Conservation (phyloP, 2,329 filamentous ascomycete species). For the Talaromyces sp. region DNA sequence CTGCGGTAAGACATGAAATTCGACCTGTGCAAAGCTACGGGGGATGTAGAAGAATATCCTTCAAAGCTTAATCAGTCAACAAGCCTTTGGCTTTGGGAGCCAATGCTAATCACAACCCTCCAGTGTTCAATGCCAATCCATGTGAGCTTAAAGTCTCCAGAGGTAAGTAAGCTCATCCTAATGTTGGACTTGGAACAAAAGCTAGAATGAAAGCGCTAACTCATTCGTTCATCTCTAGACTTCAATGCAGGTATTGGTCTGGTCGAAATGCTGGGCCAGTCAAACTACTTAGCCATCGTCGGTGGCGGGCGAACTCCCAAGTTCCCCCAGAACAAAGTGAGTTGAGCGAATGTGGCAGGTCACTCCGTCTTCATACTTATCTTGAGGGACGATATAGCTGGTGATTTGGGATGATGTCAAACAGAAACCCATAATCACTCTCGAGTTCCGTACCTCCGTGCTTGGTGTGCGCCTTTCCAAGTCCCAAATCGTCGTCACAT, state of each 20-base stretch:
- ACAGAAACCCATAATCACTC: slow-evolving; percentile 71
- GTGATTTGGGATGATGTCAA: slow-evolving; percentile 91
- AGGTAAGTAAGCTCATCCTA: slow-evolving; percentile 46
- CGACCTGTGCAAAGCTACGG: background rate
- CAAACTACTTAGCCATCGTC: slow-evolving; percentile 86
- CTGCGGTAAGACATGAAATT: slow-evolving; percentile 64
- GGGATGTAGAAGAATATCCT: background rate
- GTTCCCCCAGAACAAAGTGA: slow-evolving; percentile 81
- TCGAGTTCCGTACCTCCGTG: slow-evolving; percentile 79
- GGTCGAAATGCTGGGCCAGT: slow-evolving; percentile 82
- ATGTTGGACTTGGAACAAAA: no score
- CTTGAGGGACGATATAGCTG: slow-evolving; percentile 46
- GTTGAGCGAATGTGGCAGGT: slow-evolving; percentile 5
- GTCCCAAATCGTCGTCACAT: slow-evolving; percentile 75
- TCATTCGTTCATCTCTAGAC: slow-evolving; percentile 49
- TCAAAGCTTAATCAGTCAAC: background rate
- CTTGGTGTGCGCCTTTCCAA: slow-evolving; percentile 77
- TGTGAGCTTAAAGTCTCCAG: slow-evolving; percentile 69
- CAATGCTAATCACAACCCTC: background rate
- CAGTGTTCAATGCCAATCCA: slow-evolving; percentile 74
- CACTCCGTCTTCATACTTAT: background rate
- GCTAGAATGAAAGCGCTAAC: background rate
- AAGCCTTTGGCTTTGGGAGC: background rate
- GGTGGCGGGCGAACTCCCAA: slow-evolving; percentile 85
- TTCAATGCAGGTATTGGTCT: slow-evolving; percentile 81